Base-by-base conservation (phyloP, 345 rosid species). In the Combretum micranthum region DNA sequence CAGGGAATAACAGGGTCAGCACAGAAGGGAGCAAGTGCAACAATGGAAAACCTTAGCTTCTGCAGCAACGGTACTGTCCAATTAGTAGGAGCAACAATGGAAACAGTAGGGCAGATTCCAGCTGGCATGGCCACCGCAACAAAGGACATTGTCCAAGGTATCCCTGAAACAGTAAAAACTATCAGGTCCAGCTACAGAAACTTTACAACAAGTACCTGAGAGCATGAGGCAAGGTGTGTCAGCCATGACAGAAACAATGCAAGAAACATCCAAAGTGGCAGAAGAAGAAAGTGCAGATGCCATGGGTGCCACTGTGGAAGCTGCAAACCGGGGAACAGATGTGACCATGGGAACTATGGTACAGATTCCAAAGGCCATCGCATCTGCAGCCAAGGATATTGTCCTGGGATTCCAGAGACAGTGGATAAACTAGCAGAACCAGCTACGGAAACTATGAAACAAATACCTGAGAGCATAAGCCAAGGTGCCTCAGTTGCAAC, bases 231-330 rank as follows among this genome's bases (percentile, higher is more conserved):
- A 42, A 7, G 6, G 15, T 2, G 57, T 44, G 15, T 8, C 39
- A 17, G 58, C 58, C n/a, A 45, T 45, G 45, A 55, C 58, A 16
- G 58, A 44, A 9, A 39, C 37, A 7, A 22, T 45, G 9, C 37
- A 19, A 2, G 60, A 20, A 43, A 42, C 16, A 17, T 45, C 32
- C 6, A 7, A 39, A 18, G 4, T 4, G 18, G 50, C 19, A 15
- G 15, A 25, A 8, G 48, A 56, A 44, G 48, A 26, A 10, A 15
- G 18, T 5, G 47, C 59, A 1, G 47, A 12, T 12, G 20, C 11
- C 26, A 37, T 49, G 15, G 2, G 15, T 4, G 48, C 15, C 6
- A 19, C 22, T 0, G 20, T 11, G 20, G 60, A 12, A 42, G 8
- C 25, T 15, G 51, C 18, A 39, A 20, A 9, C 3, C 26, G 7